Conservation (phyloP, 495 filamentous ascomycete species). For the Lepidopterella palustris region DNA sequence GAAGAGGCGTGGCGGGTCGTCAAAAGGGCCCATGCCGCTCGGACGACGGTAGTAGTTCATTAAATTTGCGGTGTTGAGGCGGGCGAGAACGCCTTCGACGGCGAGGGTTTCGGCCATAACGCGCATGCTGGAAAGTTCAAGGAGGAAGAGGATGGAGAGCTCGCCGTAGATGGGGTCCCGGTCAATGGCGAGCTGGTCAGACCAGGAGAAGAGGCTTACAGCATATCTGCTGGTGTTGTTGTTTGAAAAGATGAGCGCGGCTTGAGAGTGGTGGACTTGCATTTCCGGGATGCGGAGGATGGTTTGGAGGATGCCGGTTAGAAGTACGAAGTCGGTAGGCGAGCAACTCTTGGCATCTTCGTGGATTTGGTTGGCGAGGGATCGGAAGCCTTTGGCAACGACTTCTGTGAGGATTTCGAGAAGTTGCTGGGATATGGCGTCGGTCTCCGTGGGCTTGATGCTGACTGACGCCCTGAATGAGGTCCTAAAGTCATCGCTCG, state of each 20-base stretch:
- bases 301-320: conserved; percentile 84
- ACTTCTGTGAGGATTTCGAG: conserved; percentile 68
- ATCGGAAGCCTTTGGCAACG: conserved; percentile 74
- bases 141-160: conserved; percentile 75
- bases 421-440: conserved; percentile 45
- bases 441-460: conserved; percentile 14
- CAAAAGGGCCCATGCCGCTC: conserved; percentile 65
- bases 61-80: conserved; percentile 69
- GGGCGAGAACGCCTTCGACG: conserved; percentile 70
- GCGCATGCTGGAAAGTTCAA: conserved; percentile 79
- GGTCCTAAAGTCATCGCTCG: conserved; percentile 9
- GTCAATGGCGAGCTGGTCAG: conserved; percentile 63
- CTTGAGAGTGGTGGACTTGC: conserved; percentile 52
- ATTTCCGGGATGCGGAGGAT: conserved; percentile 66
- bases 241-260: conserved; percentile 56
- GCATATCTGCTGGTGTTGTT: conserved; percentile 67
- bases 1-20: conserved; percentile 58
- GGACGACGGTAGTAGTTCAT: conserved; percentile 60
- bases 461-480: conserved; percentile 14
- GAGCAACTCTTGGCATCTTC: conserved; percentile 43
- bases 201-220: conserved; percentile 87
- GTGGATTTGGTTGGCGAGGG: conserved; percentile 69
- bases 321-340: conserved; percentile 70
- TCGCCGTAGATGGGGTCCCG: conserved; percentile 94
- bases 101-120: conserved; percentile 81